Evolutionary conservation across 2,329 filamentous ascomycete species (phyloP), one percentile per base, ranked within the genome.

Genomic region (Madurella mycetomatis): DNA sequence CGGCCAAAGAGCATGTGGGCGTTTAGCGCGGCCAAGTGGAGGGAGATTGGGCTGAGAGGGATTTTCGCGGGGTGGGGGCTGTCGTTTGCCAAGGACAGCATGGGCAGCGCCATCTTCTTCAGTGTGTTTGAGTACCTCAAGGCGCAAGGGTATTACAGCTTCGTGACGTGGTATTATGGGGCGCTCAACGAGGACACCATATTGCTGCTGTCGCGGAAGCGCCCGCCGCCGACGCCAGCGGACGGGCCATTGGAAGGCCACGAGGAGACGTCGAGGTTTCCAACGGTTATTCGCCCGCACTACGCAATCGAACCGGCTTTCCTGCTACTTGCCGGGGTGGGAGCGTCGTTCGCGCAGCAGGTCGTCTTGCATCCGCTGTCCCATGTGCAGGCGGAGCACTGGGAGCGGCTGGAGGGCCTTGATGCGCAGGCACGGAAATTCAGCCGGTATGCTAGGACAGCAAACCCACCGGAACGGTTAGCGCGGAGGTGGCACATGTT

Each of bases 251-350:
- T 8, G 40, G 5, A 17, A 12, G 17, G 34, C 1, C 41, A 37
- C 9, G 52, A 57, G 13, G 50, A 54, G 12, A 43, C 31, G 9
- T 41, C 40, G 12, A 30, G 42, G 16, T 65, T 70, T 13, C 72
- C 72, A 4, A 71, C 69, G 11, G 70, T 86, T 13, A 89, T 92
- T 56, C 78, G 79, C 5, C 88, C 88, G 2, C 86, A 92, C 65
- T 92, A 90, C 66, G 78, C 86, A 52, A 77, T 91, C 25, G 88
- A 91, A 65, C 87, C 88, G 4, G 75, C 80, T 42, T 91, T 91
- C 64, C 72, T 92, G 4, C 73, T 90, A 3, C 67, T 86, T 0
- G 87, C 86, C 0, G 88, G 88, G 18, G 77, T 87, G 49, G 76
- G 81, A 54, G 88, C 87, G 1, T 88, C 85, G 0, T 74, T 90